Percentiles rank a stretch among this genome's conserved stretches.
Conservation (phyloP, 2,329 filamentous ascomycete genomes). For the Elsinoe necatrix region DNA sequence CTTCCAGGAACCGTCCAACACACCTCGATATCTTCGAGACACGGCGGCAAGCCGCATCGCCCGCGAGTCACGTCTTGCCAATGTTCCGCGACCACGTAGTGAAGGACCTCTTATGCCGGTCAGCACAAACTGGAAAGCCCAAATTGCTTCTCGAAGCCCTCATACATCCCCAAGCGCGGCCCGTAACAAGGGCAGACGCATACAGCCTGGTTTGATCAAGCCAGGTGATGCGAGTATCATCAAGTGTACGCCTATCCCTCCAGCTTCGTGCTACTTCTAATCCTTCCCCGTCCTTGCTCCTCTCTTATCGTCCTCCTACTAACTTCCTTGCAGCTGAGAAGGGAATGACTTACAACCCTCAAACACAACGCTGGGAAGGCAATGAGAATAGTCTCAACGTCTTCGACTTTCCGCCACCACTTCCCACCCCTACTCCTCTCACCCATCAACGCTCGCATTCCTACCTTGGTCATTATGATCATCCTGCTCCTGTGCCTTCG, state of each 20-base stretch:
- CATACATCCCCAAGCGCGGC: constrained; percentile 43
- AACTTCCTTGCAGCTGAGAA: constrained; percentile 57
- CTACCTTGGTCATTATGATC: constrained; percentile 25
- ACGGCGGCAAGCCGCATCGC: constrained; percentile 59
- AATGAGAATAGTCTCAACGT: constrained; percentile 77
- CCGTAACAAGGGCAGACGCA: constrained; percentile 38
- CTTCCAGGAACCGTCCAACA: constrained; percentile 37
- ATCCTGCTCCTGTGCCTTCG: constrained; percentile 26
- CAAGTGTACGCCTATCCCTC: constrained; percentile 15
- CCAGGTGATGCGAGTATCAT: constrained; percentile 16
- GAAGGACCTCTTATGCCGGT: constrained; percentile 45
- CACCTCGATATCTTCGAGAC: constrained; percentile 57
- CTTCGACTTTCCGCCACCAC: constrained; percentile 53
- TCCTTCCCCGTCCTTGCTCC: neutral
- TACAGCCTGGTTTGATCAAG: constrained; percentile 52
- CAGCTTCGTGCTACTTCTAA: neutral
- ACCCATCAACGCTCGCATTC: constrained; percentile 29
- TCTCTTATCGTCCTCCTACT: neutral
- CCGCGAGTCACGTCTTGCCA: constrained; percentile 50
- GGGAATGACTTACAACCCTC: constrained; percentile 92
- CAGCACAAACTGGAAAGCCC: constrained; percentile 52
- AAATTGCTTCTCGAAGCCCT: constrained; percentile 43
- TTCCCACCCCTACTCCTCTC: constrained; percentile 31
- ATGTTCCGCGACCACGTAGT: constrained; percentile 32
- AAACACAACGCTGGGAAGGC: constrained; percentile 84